phyloP scores from a whole-genome alignment of 2,329 filamentous ascomycete species.

The Dactylellina parvicollis region DNA sequence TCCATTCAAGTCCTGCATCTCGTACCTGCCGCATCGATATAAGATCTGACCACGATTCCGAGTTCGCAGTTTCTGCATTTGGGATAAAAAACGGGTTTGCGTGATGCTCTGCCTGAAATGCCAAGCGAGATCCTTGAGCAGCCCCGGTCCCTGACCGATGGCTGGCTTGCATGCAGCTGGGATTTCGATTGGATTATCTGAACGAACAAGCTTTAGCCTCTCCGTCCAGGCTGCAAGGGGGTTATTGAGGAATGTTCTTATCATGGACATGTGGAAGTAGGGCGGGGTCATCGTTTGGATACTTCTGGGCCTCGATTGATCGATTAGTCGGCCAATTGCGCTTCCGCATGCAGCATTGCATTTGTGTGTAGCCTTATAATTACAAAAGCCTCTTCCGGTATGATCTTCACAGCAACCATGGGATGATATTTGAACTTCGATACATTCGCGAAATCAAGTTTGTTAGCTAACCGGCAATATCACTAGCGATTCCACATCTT shows the following conservation, averaged over 20 bases:
- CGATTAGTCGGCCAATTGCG: slow-evolving; percentile 9
- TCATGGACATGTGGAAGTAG: slow-evolving; percentile 38
- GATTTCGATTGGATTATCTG: slow-evolving; percentile 15
- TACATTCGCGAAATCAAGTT: slow-evolving; percentile 12
- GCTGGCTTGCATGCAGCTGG: slow-evolving; percentile 26
- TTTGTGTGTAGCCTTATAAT: slow-evolving; percentile 21
- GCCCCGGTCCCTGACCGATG: slow-evolving; percentile 24
- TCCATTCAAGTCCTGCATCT: slow-evolving; percentile 5
- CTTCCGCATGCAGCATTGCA: slow-evolving; percentile 20
- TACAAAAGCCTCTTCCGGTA: slow-evolving; percentile 29
- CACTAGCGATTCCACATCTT: neutral
- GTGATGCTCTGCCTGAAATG: slow-evolving; percentile 55
- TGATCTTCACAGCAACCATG: slow-evolving; percentile 32
- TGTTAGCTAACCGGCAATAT: neutral
- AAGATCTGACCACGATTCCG: slow-evolving; percentile 45
- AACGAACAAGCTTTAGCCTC: slow-evolving; percentile 49
- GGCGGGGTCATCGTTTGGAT: neutral
- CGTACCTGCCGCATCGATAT: slow-evolving; percentile 51
- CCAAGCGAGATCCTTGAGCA: slow-evolving; percentile 34
- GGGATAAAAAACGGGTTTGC: slow-evolving; percentile 54
- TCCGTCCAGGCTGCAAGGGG: slow-evolving; percentile 25
- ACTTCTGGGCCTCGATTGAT: slow-evolving; percentile 9
- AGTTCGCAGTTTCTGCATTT: slow-evolving; percentile 54
- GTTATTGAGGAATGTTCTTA: slow-evolving; percentile 3
- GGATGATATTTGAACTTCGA: neutral